These are phyloP conservation scores for Leishmania mexicana DNA, from an alignment of 208 protist species.

Conservation along the genomic window DNA sequence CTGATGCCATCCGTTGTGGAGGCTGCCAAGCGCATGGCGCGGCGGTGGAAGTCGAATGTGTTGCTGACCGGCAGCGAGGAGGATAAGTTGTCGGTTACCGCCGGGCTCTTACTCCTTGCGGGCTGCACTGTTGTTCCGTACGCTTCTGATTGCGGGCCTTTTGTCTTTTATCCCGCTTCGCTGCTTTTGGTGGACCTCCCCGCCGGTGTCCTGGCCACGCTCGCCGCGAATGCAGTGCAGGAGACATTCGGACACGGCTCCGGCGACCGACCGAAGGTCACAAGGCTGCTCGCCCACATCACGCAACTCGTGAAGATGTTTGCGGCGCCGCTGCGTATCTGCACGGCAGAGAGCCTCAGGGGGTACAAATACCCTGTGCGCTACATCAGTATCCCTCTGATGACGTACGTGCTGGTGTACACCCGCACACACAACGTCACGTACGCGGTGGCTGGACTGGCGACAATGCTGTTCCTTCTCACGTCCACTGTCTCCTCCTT, in stretches of 20 bases:
- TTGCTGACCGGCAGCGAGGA: constrained; percentile 16
- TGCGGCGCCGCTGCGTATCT: constrained; percentile 28
- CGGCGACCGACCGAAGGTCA: constrained; percentile 17
- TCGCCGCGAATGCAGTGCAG: constrained; percentile 5
- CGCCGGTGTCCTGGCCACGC: constrained; percentile 17
- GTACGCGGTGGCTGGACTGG: constrained; percentile 15
- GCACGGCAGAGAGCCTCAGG: constrained; percentile 9
- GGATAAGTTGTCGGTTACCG: constrained; percentile 6
- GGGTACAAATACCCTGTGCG: constrained; percentile 21
- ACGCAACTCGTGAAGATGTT: constrained; percentile 32
- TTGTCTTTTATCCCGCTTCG: constrained; percentile 35
- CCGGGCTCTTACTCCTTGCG: constrained; percentile 3
- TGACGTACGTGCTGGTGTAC: constrained; percentile 28
- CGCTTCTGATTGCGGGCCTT: constrained; percentile 18
- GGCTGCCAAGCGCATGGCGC: constrained; percentile 2
- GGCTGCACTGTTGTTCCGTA: constrained; percentile 21
- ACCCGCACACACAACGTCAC: constrained; percentile 19
- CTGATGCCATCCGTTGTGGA: constrained; percentile 27
- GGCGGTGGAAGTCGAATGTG: constrained; percentile 10
- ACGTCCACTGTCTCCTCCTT: not conserved
- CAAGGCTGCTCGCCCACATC: constrained; percentile 21
- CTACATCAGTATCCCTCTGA: constrained; percentile 24
- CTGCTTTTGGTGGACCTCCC: constrained; percentile 49
- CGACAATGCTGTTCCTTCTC: constrained; percentile 1
- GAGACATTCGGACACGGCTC: constrained; percentile 9